These are phyloP conservation scores for Tylopilus orsonianus DNA, from an alignment of 1,284 basidiomycete species.

Conservation along the genomic window DNA sequence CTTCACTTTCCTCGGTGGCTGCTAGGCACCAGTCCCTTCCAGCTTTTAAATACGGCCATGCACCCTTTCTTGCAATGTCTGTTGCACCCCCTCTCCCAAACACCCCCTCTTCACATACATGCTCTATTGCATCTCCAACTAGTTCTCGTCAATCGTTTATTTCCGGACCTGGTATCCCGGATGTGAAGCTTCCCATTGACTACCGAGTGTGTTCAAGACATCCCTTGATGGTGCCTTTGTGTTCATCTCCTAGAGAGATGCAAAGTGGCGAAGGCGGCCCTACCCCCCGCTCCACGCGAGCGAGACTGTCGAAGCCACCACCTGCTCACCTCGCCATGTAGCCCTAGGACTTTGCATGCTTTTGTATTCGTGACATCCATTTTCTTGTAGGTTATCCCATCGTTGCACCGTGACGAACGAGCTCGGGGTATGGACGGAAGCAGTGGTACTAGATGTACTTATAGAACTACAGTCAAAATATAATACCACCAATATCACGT, in stretches of 20 bases:
- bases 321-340: conserved; percentile 27
- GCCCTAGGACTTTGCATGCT: background rate
- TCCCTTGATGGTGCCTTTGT: conserved; percentile 21
- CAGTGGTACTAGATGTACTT: conserved; percentile 2
- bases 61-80: conserved; percentile 2
- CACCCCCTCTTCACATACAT: conserved; percentile 9
- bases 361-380: conserved; percentile 5
- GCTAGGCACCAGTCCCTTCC: conserved; percentile 30
- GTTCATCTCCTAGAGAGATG: conserved; percentile 13
- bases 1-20: conserved; percentile 1
- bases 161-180: background rate
- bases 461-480: conserved; percentile 4
- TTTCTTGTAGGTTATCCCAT: background rate
- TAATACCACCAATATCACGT: background rate
- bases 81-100: conserved; percentile 6
- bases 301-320: conserved; percentile 21
- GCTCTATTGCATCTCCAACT: conserved; percentile 2
- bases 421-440: background rate
- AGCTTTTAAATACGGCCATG: conserved; percentile 11
- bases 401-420: too few species aligned
- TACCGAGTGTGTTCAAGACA: conserved; percentile 14
- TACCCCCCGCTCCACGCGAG: conserved; percentile 1
- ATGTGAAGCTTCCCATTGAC: background rate
- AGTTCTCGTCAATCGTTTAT: background rate
- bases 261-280: background rate